Evolutionary conservation across 1,284 basidiomycete species (phyloP), one percentile per base, ranked within the genome.

Genomic region (Pseudozyma pruni): DNA sequence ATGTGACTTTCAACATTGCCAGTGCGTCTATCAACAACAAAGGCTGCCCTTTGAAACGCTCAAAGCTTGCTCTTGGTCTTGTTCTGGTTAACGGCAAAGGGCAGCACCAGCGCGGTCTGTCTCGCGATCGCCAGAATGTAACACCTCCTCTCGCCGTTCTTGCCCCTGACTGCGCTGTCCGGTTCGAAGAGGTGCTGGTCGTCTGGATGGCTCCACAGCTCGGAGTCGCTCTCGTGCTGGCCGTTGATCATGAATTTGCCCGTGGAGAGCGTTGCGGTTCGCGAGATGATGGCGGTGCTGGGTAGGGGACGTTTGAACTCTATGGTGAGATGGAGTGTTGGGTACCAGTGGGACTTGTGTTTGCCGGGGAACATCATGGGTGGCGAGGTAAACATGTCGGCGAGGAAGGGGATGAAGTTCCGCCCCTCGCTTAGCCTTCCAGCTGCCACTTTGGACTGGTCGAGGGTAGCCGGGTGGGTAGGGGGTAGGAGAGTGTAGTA

Each of bases 231-330:
- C 45, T 73, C 71, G 47, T 73, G 71, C 32, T 73, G 71, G 19
- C 71, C 71, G 32, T 70, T 63, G 39, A 60, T 46, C 53, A 73
- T 63, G 45, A 56, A 73, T 2, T 38, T 51, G 8, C 66, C 71
- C 11, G 25, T 47, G 1, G 45, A 40, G 16, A 38, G 43, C 8
- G 52, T 63, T 3, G 55, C 71, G 2, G 44, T 40, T 37, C 59
- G 33, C 3, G 40, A 23, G 8, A 70, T 5, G 31, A 45, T 4
- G 2, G 10, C 13, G 9, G 48, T 23, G 6, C 4, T 1, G 3
- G 71, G 66, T 0, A 73, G 32, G 9, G 27, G 6, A 4, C 59
- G 33, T 61, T 73, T 73, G 49, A 73, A 73, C 37, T 73, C 71
- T 32, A 73, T 63, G 8, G 71, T 64, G 17, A 73, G 41, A 31